phyloP scores from a whole-genome alignment of 2,329 filamentous ascomycete species.

The Beauveria australis region DNA sequence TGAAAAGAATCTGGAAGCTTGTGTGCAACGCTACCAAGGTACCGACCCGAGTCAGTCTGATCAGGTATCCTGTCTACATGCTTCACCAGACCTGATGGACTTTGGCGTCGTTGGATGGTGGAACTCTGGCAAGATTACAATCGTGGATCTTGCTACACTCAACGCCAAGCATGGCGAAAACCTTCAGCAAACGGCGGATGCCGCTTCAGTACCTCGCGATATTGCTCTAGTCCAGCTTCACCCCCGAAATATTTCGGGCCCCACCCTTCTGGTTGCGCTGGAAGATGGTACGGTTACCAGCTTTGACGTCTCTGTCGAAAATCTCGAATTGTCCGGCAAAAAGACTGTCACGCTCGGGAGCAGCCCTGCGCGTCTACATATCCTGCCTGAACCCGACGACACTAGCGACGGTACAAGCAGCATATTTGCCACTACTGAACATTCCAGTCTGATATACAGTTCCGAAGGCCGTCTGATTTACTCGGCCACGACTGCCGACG shows the following conservation, averaged over 20 bases:
- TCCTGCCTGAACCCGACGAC: conserved; percentile 52
- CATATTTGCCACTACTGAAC: conserved; percentile 89
- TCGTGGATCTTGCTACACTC: conserved; percentile 62
- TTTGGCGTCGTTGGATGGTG: conserved; percentile 82
- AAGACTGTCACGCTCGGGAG: conserved; percentile 82
- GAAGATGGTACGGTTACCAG: conserved; percentile 87
- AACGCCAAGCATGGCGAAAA: conserved; percentile 56
- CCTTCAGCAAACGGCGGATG: conserved; percentile 52
- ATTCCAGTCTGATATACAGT: conserved; percentile 88
- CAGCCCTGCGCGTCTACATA: conserved; percentile 72
- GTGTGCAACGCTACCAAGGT: conserved; percentile 53
- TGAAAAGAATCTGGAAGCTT: conserved; percentile 45
- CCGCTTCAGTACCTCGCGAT: conserved; percentile 73
- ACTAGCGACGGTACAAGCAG: conserved; percentile 53
- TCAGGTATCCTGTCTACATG: conserved; percentile 78
- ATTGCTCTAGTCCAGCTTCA: conserved; percentile 74
- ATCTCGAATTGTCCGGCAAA: conserved; percentile 58
- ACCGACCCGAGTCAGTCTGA: conserved; percentile 44
- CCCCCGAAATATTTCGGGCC: conserved; percentile 44
- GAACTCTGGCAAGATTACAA: conserved; percentile 68
- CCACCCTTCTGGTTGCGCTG: conserved; percentile 81
- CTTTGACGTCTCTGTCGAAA: conserved; percentile 58
- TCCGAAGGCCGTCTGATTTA: conserved; percentile 83
- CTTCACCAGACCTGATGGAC: conserved; percentile 54
- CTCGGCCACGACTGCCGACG: conserved; percentile 85